Evolutionary conservation across 257 asterid genomes (phyloP), one percentile per base, ranked within the genome.

Genomic region (Solanum gracilifrons): DNA sequence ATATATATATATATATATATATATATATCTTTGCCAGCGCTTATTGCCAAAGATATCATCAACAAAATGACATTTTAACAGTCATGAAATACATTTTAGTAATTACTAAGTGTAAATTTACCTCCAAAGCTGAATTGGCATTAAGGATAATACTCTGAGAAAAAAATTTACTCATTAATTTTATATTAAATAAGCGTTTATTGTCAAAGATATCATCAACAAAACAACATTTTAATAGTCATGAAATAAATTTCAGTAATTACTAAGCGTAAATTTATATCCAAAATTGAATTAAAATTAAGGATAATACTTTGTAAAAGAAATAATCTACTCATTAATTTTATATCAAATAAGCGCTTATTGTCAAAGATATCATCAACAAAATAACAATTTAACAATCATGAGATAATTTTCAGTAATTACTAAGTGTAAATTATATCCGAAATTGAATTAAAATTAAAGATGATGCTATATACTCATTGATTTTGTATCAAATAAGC

Each of bases 321-420:
- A 55, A 55, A 16, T 18, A 43, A 43, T 12, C 51, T 55, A 18
- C 66, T 20, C 66, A 55, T 20, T 55, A 55, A 20, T 55, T 55
- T 21, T 55, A 20, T 55, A 55, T 20, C 9, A 55, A 55, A 55
- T 0, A 20, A 55, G 25, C 25, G 1, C 2, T 18, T 55, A 20
- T 0, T 55, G 25, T 20, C 66, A 55, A 55, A 55, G 66, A 18
- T 55, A 1, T 18, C 66, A 20, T 55, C 25, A 20, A 1, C 25
- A 55, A 55, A 20, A 0, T 0, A 2, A 20, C 11, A 55, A 20
- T 55, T 20, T 55, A 55, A 55, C 10, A 55, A 2, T 55, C 10
- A 20, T 55, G 1, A 20, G 7, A 20, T 0, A 55, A 8, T 0
- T 0, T 6, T 55, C 4, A 55, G 25, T 20, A 55, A 1, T 18